Percentiles rank a stretch among this genome's conserved stretches.
Conservation (phyloP, 2,329 filamentous ascomycete genomes). For the Cryphonectria naterciae region DNA sequence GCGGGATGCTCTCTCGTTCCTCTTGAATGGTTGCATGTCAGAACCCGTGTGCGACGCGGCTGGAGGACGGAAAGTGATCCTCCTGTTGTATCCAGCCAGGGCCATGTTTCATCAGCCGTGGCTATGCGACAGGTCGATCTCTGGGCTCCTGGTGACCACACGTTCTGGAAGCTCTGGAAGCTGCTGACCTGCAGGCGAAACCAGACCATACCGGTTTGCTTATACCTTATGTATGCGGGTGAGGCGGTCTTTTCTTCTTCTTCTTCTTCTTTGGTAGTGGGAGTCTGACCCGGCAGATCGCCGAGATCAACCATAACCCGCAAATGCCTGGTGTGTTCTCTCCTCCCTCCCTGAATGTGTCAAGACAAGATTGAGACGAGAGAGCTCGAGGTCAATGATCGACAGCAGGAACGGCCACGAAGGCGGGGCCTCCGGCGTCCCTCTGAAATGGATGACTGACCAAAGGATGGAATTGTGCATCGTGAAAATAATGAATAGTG, state of each 20-base stretch:
- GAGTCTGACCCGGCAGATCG: neutral
- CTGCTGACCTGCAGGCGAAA: neutral
- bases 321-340: neutral
- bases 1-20: neutral
- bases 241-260: neutral
- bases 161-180: slow-evolving; percentile 7
- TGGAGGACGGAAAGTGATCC: neutral
- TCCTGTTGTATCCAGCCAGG: slow-evolving; percentile 3
- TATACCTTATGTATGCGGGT: neutral
- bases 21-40: neutral
- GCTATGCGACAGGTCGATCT: neutral
- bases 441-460: too few species aligned
- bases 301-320: neutral
- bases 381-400: too few species aligned
- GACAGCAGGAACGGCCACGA: too few species aligned
- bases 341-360: neutral
- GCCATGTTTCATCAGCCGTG: neutral
- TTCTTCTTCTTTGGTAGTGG: neutral
- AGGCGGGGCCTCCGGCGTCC: too few species aligned
- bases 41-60: slow-evolving; percentile 3
- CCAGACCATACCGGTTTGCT: neutral
- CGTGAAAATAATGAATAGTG: neutral
- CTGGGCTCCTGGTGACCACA: neutral
- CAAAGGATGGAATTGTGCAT: neutral
- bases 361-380: neutral